phyloP scores from a whole-genome alignment of 139 green algal species.

The Spirogloea muscicola region DNA sequence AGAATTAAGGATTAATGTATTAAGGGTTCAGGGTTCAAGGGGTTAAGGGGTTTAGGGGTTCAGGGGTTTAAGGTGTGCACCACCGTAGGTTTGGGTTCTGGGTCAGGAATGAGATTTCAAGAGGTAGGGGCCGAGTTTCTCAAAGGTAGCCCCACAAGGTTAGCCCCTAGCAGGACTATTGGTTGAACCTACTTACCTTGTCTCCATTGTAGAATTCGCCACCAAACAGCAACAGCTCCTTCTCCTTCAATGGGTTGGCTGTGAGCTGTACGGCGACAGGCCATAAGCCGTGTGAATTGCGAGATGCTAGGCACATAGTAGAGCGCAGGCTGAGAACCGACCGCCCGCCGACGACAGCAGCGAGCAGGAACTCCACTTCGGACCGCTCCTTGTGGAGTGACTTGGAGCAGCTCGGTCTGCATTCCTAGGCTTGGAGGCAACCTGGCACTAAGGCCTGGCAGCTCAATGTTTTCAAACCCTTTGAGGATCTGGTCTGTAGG shows the following conservation, averaged over 20 bases:
- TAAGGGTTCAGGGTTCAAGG: background rate
- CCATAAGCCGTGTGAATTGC: background rate
- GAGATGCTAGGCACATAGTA: constrained; percentile 31
- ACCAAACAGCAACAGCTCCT: constrained; percentile 82
- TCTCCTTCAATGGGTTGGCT: constrained; percentile 11
- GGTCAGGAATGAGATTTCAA: background rate
- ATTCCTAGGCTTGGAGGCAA: background rate
- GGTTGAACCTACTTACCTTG: constrained; percentile 69
- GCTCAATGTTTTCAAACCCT: too few species aligned
- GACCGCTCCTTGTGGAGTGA: too few species aligned
- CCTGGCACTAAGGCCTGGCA: too few species aligned
- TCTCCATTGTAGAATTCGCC: constrained; percentile 83
- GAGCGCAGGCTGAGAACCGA: constrained; percentile 50
- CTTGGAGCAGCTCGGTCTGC: background rate
- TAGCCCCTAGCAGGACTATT: background rate
- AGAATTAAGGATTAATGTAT: too few species aligned
- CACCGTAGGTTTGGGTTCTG: background rate
- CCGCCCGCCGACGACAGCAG: background rate
- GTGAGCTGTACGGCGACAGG: background rate
- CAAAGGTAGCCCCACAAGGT: background rate
- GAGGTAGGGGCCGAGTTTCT: background rate
- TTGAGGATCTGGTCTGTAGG: too few species aligned
- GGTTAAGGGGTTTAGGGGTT: background rate
- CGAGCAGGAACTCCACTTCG: background rate
- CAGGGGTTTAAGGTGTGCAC: background rate